These are phyloP conservation scores for Gracilaria vermiculophylla DNA, from an alignment of 23 red algal genomes.

Conservation along the genomic window DNA sequence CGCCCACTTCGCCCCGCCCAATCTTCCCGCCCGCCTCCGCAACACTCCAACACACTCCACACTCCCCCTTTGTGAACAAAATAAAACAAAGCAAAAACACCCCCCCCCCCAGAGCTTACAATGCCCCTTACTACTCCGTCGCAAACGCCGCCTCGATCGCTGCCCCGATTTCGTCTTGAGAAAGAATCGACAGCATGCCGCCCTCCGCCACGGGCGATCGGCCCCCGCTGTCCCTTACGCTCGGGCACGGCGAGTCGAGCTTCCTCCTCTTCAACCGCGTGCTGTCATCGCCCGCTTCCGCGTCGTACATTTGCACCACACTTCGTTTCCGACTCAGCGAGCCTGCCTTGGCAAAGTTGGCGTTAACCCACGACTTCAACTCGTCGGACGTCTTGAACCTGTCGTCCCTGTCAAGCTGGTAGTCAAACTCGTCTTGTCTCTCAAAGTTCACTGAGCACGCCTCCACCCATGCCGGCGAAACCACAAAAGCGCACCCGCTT, in stretches of 20 bases:
- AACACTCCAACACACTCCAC: too few species aligned
- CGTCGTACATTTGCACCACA: conserved; percentile 1
- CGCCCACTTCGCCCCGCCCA: too few species aligned
- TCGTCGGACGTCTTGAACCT: conserved; percentile 13
- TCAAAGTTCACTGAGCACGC: conserved; percentile 57
- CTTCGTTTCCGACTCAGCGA: conserved; percentile 3
- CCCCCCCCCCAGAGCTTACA: too few species aligned
- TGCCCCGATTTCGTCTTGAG: conserved; percentile 49
- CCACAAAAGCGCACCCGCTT: conserved; percentile 79
- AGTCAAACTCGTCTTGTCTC: conserved; percentile 72
- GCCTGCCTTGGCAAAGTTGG: conserved; percentile 13
- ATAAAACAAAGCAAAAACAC: too few species aligned
- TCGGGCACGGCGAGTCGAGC: background rate
- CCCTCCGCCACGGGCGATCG: background rate
- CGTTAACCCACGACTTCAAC: background rate
- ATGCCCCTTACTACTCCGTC: background rate
- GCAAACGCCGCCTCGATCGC: conserved; percentile 46
- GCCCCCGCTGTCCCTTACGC: background rate
- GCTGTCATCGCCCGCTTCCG: background rate
- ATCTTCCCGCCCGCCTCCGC: too few species aligned
- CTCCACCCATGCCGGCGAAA: conserved; percentile 72
- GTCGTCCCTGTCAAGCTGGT: conserved; percentile 19
- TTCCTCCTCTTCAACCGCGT: conserved; percentile 12
- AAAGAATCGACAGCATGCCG: background rate
- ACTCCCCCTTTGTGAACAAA: too few species aligned